phyloP scores from a whole-genome alignment of 257 asterid genomes.

The Solanum neorickii region DNA sequence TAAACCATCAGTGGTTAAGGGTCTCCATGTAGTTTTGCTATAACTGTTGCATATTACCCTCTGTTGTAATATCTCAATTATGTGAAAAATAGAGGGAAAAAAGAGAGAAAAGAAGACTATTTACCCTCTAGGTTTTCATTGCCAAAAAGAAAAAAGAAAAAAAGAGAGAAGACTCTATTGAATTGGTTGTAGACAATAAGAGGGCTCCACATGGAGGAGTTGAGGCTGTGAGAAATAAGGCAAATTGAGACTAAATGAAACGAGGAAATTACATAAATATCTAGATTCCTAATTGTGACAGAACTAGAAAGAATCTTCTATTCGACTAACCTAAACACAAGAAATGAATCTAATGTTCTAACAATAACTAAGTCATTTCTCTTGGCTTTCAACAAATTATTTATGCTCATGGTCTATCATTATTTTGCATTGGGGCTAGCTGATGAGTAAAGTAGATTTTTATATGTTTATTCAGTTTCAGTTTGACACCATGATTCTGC shows the following conservation, averaged over 20 bases:
- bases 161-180: background rate
- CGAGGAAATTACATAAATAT: background rate
- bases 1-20: background rate
- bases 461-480: background rate
- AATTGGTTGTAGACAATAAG: background rate
- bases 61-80: background rate
- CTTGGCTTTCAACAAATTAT: background rate
- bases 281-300: background rate
- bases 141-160: background rate
- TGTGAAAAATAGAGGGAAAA: background rate
- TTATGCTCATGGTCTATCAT: background rate
- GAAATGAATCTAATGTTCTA: background rate
- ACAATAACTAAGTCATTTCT: background rate
- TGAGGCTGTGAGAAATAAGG: background rate
- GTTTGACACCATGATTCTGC: slow-evolving; percentile 8
- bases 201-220: background rate
- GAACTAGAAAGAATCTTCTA: background rate
- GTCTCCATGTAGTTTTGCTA: background rate
- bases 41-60: background rate
- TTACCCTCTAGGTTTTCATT: background rate
- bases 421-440: background rate
- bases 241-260: background rate
- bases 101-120: background rate
- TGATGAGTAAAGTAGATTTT: background rate
- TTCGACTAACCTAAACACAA: background rate